phyloP scores from a whole-genome alignment of 2,329 filamentous ascomycete genomes.

The Ceratocystis cacaofunesta region DNA sequence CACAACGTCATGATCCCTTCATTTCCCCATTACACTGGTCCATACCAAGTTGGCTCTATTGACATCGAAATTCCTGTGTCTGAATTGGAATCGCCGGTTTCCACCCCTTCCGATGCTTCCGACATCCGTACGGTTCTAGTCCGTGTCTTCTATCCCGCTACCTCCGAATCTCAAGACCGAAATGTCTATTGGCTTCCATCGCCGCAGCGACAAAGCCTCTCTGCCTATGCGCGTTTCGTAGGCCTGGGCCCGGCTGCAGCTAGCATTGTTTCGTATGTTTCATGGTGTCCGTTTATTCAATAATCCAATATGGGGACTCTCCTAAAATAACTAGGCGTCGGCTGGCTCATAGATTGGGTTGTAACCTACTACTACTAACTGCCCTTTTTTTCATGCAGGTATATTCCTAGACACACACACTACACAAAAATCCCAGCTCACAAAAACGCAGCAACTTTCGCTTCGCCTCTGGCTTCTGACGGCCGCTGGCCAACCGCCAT shows the following conservation, averaged over 20 bases:
- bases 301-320: too few species aligned
- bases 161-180: conserved; percentile 37
- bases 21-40: conserved; percentile 63
- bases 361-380: too few species aligned
- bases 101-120: conserved; percentile 37
- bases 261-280: conserved; percentile 43
- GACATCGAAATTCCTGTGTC: conserved; percentile 65
- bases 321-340: neutral
- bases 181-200: conserved; percentile 59
- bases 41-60: conserved; percentile 62
- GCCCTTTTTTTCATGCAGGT: conserved; percentile 27
- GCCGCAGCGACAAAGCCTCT: conserved; percentile 59
- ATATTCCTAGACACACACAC: conserved; percentile 55
- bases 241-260: conserved; percentile 46
- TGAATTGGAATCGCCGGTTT: conserved; percentile 39
- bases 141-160: conserved; percentile 67
- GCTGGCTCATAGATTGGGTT: neutral
- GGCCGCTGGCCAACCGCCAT: conserved; percentile 65
- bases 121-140: conserved; percentile 61
- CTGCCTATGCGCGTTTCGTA: conserved; percentile 62
- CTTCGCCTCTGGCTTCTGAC: conserved; percentile 32
- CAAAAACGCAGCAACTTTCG: conserved; percentile 50
- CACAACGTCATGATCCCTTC: conserved; percentile 34
- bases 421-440: conserved; percentile 58
- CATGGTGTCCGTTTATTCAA: neutral